A percentile compares a stretch with the other conserved stretches of the same genome.
Evolutionary conservation across 352 stramenopile species (phyloP).

Genomic region (Globisporangium iwayamae): DNA sequence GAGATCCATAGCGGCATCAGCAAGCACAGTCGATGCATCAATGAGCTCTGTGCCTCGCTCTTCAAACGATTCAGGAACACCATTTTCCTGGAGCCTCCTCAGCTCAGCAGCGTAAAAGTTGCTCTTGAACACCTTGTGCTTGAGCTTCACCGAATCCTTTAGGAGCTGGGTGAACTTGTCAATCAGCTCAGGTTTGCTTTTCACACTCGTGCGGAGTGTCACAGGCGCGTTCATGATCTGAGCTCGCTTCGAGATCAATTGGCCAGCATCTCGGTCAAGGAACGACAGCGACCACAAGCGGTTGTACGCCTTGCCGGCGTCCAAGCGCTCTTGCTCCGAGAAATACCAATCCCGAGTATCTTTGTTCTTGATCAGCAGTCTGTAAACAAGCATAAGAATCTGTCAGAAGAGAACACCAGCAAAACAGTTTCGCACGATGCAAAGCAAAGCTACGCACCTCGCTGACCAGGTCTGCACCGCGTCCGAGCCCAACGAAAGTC

Average conservation of each 20-base stretch:
- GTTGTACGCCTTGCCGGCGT: conserved; percentile 73
- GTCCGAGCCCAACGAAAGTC: conserved; percentile 62
- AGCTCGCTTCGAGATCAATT: conserved; percentile 68
- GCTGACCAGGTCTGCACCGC: conserved; percentile 81
- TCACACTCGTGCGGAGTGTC: conserved; percentile 53
- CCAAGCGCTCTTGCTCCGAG: conserved; percentile 68
- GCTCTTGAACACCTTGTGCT: conserved; percentile 89
- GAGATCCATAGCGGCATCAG: conserved; percentile 65
- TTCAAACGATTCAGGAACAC: conserved; percentile 76
- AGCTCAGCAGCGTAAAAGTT: conserved; percentile 54
- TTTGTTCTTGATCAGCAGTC: conserved; percentile 86
- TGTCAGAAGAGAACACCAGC: too few species aligned
- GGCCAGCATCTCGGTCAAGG: conserved; percentile 63
- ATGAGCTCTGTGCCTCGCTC: conserved; percentile 61
- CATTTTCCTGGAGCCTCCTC: conserved; percentile 41
- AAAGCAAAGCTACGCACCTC: conserved; percentile 22
- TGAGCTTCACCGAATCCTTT: conserved; percentile 86
- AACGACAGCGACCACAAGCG: conserved; percentile 80
- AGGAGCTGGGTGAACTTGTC: conserved; percentile 83
- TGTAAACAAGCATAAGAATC: conserved; percentile 5
- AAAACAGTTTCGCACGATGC: neutral
- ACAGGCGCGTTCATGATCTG: conserved; percentile 73
- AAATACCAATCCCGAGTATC: conserved; percentile 86
- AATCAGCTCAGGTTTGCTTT: conserved; percentile 81
- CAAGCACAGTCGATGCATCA: conserved; percentile 51